Base-by-base conservation (phyloP, 129 eudicot genomes). In the Erigeron canadensis region DNA sequence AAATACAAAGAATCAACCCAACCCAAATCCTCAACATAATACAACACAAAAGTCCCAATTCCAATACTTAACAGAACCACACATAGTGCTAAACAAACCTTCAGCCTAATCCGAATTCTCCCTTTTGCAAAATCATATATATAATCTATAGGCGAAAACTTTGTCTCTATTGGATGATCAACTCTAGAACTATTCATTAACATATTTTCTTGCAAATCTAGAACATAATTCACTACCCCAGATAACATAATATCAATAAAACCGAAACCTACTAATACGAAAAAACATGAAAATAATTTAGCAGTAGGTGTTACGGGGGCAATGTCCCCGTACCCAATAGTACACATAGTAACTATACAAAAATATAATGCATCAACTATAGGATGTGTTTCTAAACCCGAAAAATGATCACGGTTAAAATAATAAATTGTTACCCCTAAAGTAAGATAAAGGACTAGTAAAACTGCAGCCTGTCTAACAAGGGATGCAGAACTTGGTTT, bases 331-430 rank as follows among this genome's bases (percentile, higher is more conserved):
- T 86, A 86, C 3, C 91, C 91, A 47, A 86, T 86, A 34, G 91
- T 86, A 70, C 91, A 86, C 91, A 86, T 86, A 15, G 91, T 86
- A 2, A 86, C 91, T 19, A 86, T 86, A 21, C 88, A 86, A 80
- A 86, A 86, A 78, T 86, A 86, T 15, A 86, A 37, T 0, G 88
- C 91, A 34, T 86, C 91, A 7, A 86, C 83, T 0, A 86, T 13
- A 2, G 86, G 86, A 44, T 83, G 85, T 0, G 91, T 86, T 40
- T 83, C 88, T 0, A 43, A 23, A 0, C 88, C 91, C 8, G 86
- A 78, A 67, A 86, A 86, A 54, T 83, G 81, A 9, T 83, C 81
- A 2, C 85, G 60, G 79, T 83, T 81, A 57, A 83, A 79, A 8
- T 63, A 61, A 69, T 74, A 86, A 6, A 86, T 82, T 16, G 47